Conservation (phyloP, 2,329 filamentous ascomycete species). For the Alternaria ventricosa region DNA sequence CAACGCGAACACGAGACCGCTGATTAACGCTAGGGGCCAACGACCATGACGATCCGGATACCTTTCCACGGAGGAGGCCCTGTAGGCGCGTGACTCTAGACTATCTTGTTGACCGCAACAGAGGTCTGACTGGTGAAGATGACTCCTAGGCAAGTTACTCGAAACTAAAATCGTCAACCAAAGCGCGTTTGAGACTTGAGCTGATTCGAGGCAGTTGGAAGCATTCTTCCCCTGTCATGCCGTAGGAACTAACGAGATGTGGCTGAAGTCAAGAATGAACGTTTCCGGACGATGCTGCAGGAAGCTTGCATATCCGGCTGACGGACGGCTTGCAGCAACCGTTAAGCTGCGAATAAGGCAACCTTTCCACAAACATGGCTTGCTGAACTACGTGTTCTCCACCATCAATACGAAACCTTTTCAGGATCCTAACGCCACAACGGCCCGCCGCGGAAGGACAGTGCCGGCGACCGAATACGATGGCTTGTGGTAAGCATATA, state of each 20-base stretch:
- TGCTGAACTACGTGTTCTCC: not conserved
- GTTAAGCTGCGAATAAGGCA: not conserved
- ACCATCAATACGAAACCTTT: not conserved
- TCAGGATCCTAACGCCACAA: not conserved
- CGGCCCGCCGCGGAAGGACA: not conserved
- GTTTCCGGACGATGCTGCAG: not conserved
- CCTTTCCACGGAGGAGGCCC: not conserved
- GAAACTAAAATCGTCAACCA: not conserved
- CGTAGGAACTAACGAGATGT: not conserved
- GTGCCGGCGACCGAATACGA: not conserved
- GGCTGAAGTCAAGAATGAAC: not conserved
- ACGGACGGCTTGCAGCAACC: not conserved
- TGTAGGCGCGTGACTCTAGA: not conserved
- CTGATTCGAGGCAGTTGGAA: not conserved
- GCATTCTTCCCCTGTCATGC: not conserved
- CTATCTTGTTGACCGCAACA: not conserved
- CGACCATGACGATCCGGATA: not conserved
- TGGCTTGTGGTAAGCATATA: not conserved
- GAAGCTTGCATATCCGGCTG: not conserved
- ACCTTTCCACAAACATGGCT: not conserved
- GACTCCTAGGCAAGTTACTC: not conserved
- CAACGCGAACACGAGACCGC: not conserved
- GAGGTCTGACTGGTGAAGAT: not conserved
- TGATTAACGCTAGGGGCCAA: not conserved
- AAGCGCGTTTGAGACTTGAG: not conserved